These are phyloP conservation scores for Solanum sejunctum DNA, from an alignment of 257 asterid species.

Conservation along the genomic window DNA sequence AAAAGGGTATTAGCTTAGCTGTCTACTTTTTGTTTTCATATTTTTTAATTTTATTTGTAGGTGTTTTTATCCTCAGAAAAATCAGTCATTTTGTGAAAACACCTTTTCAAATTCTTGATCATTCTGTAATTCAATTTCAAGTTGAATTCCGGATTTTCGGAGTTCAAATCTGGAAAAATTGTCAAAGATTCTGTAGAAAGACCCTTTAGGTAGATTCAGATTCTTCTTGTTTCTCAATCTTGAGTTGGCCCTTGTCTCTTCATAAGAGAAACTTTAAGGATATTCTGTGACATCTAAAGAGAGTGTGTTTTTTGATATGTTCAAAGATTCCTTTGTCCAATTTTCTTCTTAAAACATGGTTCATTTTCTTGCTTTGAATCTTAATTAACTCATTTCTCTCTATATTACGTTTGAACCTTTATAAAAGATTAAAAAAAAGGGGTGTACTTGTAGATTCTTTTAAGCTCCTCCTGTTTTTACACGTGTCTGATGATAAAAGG, in stretches of 20 bases:
- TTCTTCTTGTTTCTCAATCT: background rate
- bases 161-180: background rate
- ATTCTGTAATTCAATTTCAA: background rate
- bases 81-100: background rate
- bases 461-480: background rate
- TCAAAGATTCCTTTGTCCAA: background rate
- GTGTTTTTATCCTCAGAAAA: background rate
- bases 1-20: background rate
- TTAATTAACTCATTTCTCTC: background rate
- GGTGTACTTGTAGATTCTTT: background rate
- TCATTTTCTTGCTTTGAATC: background rate
- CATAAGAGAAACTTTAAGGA: background rate
- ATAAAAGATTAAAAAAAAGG: background rate
- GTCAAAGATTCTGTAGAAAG: background rate
- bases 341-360: background rate
- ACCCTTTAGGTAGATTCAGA: background rate
- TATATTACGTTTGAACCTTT: background rate
- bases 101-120: background rate
- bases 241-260: background rate
- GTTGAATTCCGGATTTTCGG: too few species aligned
- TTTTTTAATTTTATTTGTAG: background rate
- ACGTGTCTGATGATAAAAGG: background rate
- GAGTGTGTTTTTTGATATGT: background rate
- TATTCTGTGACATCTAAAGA: background rate
- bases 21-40: background rate